phyloP scores from a whole-genome alignment of 768 basidiomycete species.

The Pisolithus microcarpus region DNA sequence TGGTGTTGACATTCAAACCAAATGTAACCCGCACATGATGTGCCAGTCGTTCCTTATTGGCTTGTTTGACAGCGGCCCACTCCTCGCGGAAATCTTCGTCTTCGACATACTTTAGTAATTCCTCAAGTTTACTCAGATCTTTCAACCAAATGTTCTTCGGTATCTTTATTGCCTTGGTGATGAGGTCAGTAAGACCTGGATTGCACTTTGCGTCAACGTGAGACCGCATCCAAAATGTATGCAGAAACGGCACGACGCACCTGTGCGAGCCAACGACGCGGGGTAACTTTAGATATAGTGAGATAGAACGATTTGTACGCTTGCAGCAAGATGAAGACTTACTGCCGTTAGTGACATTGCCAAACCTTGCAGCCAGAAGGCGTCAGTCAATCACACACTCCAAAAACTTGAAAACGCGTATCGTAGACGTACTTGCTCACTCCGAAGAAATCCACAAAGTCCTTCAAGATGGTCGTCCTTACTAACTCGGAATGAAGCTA shows the following conservation, averaged over 20 bases:
- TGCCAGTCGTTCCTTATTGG: constrained; percentile 87
- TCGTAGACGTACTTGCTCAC: constrained; percentile 52
- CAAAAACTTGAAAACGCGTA: background rate
- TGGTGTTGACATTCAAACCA: constrained; percentile 63
- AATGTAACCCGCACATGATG: constrained; percentile 64
- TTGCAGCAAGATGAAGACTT: constrained; percentile 24
- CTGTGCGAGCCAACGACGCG: constrained; percentile 88
- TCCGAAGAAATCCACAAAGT: constrained; percentile 92
- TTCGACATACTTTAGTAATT: constrained; percentile 65
- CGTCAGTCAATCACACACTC: constrained; percentile 15
- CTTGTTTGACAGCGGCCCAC: constrained; percentile 82
- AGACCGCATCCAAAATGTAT: background rate
- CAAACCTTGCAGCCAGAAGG: constrained; percentile 41
- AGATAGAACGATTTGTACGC: background rate
- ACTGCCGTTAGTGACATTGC: constrained; percentile 93
- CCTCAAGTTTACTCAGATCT: constrained; percentile 70
- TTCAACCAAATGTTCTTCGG: constrained; percentile 80
- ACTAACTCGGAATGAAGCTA: constrained; percentile 87
- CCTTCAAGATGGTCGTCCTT: constrained; percentile 73
- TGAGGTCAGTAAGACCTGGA: constrained; percentile 76
- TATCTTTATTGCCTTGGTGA: constrained; percentile 71
- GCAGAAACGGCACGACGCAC: constrained; percentile 21
- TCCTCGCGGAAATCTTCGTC: constrained; percentile 67
- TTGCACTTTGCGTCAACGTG: constrained; percentile 56
- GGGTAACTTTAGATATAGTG: constrained; percentile 52